Evolutionary conservation across 805 yeast species (phyloP).

Genomic region (Saccharomyces eubayanus): DNA sequence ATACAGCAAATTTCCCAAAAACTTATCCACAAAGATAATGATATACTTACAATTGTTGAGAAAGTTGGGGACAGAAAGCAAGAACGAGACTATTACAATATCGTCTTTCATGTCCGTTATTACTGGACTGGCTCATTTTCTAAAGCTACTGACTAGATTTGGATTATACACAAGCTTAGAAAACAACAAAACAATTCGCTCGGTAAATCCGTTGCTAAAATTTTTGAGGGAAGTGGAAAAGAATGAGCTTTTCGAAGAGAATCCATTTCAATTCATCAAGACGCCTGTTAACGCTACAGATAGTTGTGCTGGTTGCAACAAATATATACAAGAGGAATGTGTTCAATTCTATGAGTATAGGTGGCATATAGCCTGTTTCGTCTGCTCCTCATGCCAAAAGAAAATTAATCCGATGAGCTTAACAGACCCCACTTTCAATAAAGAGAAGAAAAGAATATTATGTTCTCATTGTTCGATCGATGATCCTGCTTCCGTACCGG

Average conservation of each 20-base stretch:
- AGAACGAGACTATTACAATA: conserved; percentile 28
- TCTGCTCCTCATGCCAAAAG: conserved; percentile 52
- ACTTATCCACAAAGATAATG: conserved; percentile 82
- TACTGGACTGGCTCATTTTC: conserved; percentile 86
- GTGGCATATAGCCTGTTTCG: conserved; percentile 77
- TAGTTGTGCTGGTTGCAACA: conserved; percentile 59
- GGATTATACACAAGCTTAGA: conserved; percentile 74
- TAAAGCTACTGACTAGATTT: conserved; percentile 73
- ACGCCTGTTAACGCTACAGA: conserved; percentile 63
- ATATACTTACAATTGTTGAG: conserved; percentile 77
- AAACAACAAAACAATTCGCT: conserved; percentile 47
- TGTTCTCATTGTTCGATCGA: conserved; percentile 58
- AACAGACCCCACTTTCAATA: conserved; percentile 42
- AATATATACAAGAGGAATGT: conserved; percentile 82
- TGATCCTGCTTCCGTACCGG: conserved; percentile 42
- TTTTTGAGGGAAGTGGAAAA: conserved; percentile 49
- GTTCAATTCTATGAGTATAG: conserved; percentile 49
- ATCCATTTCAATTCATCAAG: conserved; percentile 35
- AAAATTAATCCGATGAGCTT: conserved; percentile 33
- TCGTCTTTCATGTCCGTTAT: conserved; percentile 72
- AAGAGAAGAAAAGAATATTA: conserved; percentile 32
- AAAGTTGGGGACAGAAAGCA: conserved; percentile 39
- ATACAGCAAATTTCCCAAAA: conserved; percentile 57
- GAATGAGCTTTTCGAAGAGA: conserved; percentile 34
- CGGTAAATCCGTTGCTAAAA: conserved; percentile 53